Conservation (phyloP, 1,284 basidiomycete species). For the Marasmius oreades region DNA sequence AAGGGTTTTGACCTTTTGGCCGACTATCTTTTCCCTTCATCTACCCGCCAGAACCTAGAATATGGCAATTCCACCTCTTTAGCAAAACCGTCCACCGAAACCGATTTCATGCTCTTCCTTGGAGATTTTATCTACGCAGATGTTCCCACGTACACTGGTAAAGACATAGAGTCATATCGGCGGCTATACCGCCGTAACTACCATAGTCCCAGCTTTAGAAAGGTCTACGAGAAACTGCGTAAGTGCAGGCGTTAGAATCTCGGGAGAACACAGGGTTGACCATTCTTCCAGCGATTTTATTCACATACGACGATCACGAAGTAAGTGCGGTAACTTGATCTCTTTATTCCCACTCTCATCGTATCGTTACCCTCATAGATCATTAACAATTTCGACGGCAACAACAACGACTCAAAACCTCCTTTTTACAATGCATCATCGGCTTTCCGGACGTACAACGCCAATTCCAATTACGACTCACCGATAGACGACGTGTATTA, state of each 20-base stretch:
- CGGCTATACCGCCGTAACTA: conserved; percentile 67
- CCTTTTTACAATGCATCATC: conserved; percentile 59
- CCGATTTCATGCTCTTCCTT: conserved; percentile 61
- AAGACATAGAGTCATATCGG: conserved; percentile 52
- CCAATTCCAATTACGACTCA: conserved; percentile 62
- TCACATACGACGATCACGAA: conserved; percentile 70
- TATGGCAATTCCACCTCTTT: conserved; percentile 1
- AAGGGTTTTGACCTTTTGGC: conserved; percentile 68
- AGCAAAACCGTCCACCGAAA: conserved; percentile 17
- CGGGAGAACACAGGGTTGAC: background rate
- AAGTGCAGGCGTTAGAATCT: conserved; percentile 26
- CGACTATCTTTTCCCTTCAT: conserved; percentile 41
- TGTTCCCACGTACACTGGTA: conserved; percentile 61
- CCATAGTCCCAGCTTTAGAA: conserved; percentile 59
- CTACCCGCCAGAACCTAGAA: background rate
- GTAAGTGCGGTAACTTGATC: conserved; percentile 25
- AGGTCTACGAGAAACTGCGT: conserved; percentile 65
- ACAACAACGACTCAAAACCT: conserved; percentile 47
- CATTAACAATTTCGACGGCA: conserved; percentile 62
- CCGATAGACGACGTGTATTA: conserved; percentile 46
- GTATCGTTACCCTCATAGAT: conserved; percentile 32
- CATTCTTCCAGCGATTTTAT: conserved; percentile 48
- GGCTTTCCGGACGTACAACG: conserved; percentile 69
- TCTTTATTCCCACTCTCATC: background rate
- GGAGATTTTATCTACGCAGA: conserved; percentile 81